Percentiles rank a stretch among this genome's conserved stretches.
phyloP scores from a whole-genome alignment of 306 rosid species.

The Benincasa hispida region DNA sequence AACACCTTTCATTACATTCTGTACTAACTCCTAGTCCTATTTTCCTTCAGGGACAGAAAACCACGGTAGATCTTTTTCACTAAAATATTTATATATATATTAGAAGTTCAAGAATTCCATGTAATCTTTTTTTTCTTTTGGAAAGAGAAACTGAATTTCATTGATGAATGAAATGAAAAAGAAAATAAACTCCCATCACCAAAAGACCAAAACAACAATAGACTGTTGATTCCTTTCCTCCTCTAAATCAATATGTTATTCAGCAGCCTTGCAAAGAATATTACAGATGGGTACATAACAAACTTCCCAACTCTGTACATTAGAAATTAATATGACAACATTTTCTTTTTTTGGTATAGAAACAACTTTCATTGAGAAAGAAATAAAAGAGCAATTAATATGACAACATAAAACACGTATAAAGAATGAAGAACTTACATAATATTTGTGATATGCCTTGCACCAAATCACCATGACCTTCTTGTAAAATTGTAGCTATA shows the following conservation, averaged over 20 bases:
- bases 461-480: conserved; percentile 78
- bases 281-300: neutral
- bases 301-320: neutral
- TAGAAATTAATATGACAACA: neutral
- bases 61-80: neutral
- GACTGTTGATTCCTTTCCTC: neutral
- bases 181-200: neutral
- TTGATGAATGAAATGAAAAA: neutral
- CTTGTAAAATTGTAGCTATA: conserved; percentile 87
- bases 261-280: neutral
- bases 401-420: conserved; percentile 5
- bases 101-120: neutral
- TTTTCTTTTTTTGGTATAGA: no score
- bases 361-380: no score
- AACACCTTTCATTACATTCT: neutral
- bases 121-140: neutral
- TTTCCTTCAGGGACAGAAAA: neutral
- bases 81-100: neutral
- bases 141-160: neutral
- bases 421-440: conserved; percentile 35
- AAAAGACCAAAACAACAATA: neutral
- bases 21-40: neutral
- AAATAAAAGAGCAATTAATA: neutral
- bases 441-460: conserved; percentile 77
- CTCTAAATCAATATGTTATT: neutral